Evolutionary conservation across 2,329 filamentous ascomycete genomes (phyloP).

Genomic region (Alternaria ventricosa): DNA sequence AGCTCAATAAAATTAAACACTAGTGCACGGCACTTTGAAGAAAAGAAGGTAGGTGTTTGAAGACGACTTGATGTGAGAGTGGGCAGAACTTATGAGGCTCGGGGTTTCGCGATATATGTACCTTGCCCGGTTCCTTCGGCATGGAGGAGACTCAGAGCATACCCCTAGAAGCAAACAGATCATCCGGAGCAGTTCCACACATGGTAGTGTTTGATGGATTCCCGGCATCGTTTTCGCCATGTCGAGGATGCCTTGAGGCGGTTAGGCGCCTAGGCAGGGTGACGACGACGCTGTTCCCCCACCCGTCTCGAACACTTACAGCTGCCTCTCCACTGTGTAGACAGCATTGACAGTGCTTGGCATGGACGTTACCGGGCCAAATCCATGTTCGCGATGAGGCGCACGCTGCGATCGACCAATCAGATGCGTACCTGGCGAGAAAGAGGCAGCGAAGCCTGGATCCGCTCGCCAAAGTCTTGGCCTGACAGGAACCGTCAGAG

Average conservation of each 20-base stretch:
- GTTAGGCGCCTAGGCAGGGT: constrained; percentile 13
- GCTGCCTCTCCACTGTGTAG: constrained; percentile 4
- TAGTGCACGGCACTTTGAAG: constrained; percentile 31
- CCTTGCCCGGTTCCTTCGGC: neutral
- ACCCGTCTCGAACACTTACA: constrained; percentile 23
- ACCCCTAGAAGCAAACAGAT: constrained; percentile 16
- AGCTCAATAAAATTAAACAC: constrained; percentile 29
- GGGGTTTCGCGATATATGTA: constrained; percentile 19
- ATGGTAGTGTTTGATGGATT: constrained; percentile 23
- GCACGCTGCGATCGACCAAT: constrained; percentile 13
- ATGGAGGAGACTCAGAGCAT: constrained; percentile 10
- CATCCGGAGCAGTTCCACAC: constrained; percentile 4
- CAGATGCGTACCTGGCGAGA: constrained; percentile 1
- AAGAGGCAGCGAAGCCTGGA: constrained; percentile 1
- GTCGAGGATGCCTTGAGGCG: constrained; percentile 17
- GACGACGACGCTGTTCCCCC: constrained; percentile 13
- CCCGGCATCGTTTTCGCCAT: constrained; percentile 7
- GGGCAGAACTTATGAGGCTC: neutral
- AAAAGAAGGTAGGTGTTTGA: constrained; percentile 19
- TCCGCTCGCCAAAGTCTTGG: constrained; percentile 20
- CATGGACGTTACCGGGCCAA: constrained; percentile 1
- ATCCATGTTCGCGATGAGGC: constrained; percentile 4
- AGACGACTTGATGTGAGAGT: constrained; percentile 11
- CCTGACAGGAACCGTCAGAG: constrained; percentile 28
- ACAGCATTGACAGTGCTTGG: constrained; percentile 9